Evolutionary conservation across 176 grass and related monocot genomes (phyloP).

Genomic region (Avena eriantha): DNA sequence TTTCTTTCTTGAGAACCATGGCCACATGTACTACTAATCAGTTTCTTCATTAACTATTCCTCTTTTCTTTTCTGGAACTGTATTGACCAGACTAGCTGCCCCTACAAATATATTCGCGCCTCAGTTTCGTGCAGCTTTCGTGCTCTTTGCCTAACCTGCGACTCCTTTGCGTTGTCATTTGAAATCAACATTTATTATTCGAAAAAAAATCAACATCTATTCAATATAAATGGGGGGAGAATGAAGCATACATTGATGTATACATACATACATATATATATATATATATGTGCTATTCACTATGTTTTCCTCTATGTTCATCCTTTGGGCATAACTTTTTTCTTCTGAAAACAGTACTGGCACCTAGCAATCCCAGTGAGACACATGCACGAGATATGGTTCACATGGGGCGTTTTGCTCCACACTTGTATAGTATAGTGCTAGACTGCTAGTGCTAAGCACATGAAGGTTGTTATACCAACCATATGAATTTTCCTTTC

Average conservation of each 20-base stretch:
- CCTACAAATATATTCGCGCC: conserved; percentile 10
- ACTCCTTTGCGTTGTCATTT: conserved; percentile 16
- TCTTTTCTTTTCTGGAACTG: conserved; percentile 25
- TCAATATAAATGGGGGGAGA: background rate
- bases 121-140: conserved; percentile 33
- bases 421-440: background rate
- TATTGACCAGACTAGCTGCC: conserved; percentile 23
- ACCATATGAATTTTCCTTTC: conserved; percentile 35
- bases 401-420: conserved; percentile 37
- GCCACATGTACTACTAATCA: background rate
- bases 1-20: background rate
- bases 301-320: conserved; percentile 3
- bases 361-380: background rate
- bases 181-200: background rate
- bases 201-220: background rate
- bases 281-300: background rate
- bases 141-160: conserved; percentile 17
- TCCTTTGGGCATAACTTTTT: background rate
- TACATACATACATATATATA: no score
- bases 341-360: background rate
- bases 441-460: conserved; percentile 10
- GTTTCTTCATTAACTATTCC: background rate
- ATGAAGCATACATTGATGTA: background rate
- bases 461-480: conserved; percentile 30
- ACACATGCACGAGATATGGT: conserved; percentile 25